Evolutionary conservation across 495 filamentous ascomycete species (phyloP).

Genomic region (Lentithecium fluviatile): DNA sequence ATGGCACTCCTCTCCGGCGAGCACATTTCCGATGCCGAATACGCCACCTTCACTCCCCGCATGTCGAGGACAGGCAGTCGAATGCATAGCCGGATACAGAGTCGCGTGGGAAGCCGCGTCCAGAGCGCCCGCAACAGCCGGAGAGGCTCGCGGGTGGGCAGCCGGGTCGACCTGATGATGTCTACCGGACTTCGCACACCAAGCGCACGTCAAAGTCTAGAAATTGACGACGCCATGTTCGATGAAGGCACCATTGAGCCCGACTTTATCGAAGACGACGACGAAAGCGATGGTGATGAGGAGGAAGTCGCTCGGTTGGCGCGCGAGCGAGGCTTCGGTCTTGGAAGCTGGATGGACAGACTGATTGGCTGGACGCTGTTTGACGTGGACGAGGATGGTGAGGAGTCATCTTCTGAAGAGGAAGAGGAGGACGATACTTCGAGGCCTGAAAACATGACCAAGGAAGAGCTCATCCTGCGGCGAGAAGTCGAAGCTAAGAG

Average conservation of each 20-base stretch:
- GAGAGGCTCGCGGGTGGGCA: constrained; percentile 37
- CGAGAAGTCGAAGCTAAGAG: constrained; percentile 46
- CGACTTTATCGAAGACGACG: constrained; percentile 55
- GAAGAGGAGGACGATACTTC: constrained; percentile 54
- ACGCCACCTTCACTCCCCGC: constrained; percentile 32
- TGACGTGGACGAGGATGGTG: constrained; percentile 65
- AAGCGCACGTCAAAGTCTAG: constrained; percentile 16
- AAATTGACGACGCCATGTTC: constrained; percentile 22
- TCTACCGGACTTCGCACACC: constrained; percentile 25
- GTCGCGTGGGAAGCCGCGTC: constrained; percentile 36
- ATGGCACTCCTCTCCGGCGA: constrained; percentile 32
- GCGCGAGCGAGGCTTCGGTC: constrained; percentile 60
- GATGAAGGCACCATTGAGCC: constrained; percentile 50
- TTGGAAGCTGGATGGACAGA: constrained; percentile 74
- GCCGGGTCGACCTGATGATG: constrained; percentile 35
- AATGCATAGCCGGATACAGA: constrained; percentile 32
- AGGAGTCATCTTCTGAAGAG: constrained; percentile 49
- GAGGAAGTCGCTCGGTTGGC: constrained; percentile 58
- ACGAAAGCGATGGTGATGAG: constrained; percentile 44
- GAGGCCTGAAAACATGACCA: constrained; percentile 47
- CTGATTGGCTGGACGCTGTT: constrained; percentile 77
- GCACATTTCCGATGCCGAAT: constrained; percentile 32
- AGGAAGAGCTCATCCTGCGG: constrained; percentile 37
- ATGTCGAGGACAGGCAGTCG: constrained; percentile 24
- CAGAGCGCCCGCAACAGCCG: constrained; percentile 36